Evolutionary conservation across 1,139 yeast species (phyloP).

Genomic region (Blastobotrys persicus): DNA sequence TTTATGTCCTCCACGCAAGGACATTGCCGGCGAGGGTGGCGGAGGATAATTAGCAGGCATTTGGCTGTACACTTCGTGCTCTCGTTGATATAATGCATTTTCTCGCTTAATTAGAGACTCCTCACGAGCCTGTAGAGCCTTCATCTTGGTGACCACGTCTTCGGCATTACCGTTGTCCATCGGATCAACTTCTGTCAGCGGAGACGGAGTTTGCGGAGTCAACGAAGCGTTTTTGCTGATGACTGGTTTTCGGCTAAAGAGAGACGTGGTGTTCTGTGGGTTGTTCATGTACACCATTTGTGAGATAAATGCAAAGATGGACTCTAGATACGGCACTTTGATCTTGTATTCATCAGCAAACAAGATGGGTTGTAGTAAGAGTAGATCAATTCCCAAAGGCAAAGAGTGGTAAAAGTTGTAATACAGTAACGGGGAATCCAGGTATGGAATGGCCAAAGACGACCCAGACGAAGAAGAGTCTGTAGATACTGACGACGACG

Average conservation of each 20-base stretch:
- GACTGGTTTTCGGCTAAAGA: conserved; percentile 8
- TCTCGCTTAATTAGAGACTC: conserved; percentile 25
- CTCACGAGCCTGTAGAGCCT: conserved; percentile 22
- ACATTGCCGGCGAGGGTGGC: neutral
- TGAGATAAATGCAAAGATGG: conserved; percentile 74
- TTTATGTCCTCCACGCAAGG: neutral
- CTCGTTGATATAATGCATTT: conserved; percentile 24
- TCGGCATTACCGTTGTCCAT: neutral
- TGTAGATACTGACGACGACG: conserved; percentile 14
- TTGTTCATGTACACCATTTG: conserved; percentile 42
- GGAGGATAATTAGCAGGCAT: conserved; percentile 1
- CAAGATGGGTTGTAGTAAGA: conserved; percentile 78
- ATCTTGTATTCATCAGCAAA: conserved; percentile 82
- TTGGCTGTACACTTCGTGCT: conserved; percentile 23
- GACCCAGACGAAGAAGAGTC: conserved; percentile 12
- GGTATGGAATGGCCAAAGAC: conserved; percentile 15
- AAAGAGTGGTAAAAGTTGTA: conserved; percentile 57
- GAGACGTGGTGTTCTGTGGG: conserved; percentile 11
- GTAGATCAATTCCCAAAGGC: conserved; percentile 64
- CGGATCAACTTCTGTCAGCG: conserved; percentile 13
- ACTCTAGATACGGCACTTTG: conserved; percentile 87
- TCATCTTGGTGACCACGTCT: conserved; percentile 8
- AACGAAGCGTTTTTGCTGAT: conserved; percentile 11
- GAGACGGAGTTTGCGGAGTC: conserved; percentile 10
- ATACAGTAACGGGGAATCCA: conserved; percentile 42